Percentiles rank a stretch among this genome's conserved stretches.
Evolutionary conservation across 1,284 basidiomycete genomes (phyloP).

Genomic region (Ustilago shanxiensis): DNA sequence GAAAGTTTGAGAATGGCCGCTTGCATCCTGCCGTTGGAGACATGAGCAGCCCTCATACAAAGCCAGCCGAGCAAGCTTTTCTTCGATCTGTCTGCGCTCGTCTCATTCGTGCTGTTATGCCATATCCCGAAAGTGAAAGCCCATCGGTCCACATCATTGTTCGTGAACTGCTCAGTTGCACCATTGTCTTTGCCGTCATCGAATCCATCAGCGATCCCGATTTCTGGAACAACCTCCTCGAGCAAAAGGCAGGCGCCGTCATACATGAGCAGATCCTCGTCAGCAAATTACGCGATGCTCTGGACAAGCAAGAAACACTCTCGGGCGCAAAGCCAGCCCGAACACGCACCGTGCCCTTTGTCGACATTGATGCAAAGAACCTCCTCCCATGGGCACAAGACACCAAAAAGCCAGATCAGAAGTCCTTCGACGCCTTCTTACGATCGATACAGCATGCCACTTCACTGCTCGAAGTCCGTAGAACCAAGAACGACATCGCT

Average conservation of each 20-base stretch:
- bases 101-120: conserved; percentile 80
- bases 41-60: conserved; percentile 86
- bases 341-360: conserved; percentile 18
- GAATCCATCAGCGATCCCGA: conserved; percentile 94
- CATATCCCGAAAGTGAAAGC: conserved; percentile 81
- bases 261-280: conserved; percentile 85
- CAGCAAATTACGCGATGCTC: conserved; percentile 73
- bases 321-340: conserved; percentile 11
- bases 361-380: conserved; percentile 30
- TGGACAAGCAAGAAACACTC: conserved; percentile 69
- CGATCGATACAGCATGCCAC: conserved; percentile 33
- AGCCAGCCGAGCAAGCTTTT: conserved; percentile 88
- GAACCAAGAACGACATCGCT: conserved; percentile 54
- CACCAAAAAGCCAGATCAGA: conserved; percentile 40
- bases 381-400: conserved; percentile 34
- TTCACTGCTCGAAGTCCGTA: conserved; percentile 54
- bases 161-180: conserved; percentile 85
- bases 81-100: conserved; percentile 79
- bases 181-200: conserved; percentile 85
- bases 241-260: conserved; percentile 87
- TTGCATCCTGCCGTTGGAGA: conserved; percentile 82
- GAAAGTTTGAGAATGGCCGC: conserved; percentile 69
- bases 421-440: conserved; percentile 51
- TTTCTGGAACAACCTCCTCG: conserved; percentile 93
- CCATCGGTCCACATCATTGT: conserved; percentile 79